phyloP scores from a whole-genome alignment of 495 filamentous ascomycete genomes.

The Xylaria bambusicola region DNA sequence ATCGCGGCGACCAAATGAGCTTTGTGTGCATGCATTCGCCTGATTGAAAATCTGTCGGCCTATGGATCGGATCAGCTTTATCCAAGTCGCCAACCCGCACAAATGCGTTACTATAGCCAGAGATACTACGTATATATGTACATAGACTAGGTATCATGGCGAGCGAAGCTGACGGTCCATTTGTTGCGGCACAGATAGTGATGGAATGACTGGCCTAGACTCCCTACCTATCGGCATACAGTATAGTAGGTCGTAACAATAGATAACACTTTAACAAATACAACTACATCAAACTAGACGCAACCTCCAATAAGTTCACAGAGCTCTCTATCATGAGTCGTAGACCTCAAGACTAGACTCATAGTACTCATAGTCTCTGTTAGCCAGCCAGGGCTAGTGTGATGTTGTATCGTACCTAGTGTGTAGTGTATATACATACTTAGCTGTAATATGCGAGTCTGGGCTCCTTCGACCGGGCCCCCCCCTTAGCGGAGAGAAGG shows the following conservation, averaged over 20 bases:
- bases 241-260: no score
- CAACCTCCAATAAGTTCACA: constrained; percentile 1
- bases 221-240: no score
- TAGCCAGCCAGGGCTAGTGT: constrained; percentile 8
- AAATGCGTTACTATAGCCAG: neutral
- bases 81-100: neutral
- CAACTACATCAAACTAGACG: neutral
- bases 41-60: constrained; percentile 14
- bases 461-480: neutral
- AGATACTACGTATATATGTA: no score
- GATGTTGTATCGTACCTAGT: no score
- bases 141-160: no score
- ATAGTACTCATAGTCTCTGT: neutral
- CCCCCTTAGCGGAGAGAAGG: neutral
- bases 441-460: neutral
- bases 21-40: constrained; percentile 10
- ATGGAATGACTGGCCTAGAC: no score
- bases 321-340: no score
- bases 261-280: no score
- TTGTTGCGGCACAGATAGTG: no score
- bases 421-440: no score
- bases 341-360: neutral
- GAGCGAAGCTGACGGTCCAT: no score
- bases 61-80: neutral
- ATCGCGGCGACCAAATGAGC: constrained; percentile 6